Evolutionary conservation across 345 rosid genomes (phyloP).

Genomic region (Euclidium syriacum): DNA sequence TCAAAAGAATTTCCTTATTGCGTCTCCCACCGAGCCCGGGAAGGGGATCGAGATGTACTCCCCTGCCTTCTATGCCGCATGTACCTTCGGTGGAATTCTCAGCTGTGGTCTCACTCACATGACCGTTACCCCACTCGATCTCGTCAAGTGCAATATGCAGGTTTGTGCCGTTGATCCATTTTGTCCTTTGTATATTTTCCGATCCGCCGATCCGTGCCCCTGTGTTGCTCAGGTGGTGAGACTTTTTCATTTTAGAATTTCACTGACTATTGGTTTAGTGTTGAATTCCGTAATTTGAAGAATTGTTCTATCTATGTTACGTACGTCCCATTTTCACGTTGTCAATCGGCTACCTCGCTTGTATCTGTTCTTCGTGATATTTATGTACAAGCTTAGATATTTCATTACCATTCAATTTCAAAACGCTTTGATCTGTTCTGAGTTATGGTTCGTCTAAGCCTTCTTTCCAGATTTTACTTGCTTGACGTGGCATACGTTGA

Average conservation of each 20-base stretch:
- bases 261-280: background rate
- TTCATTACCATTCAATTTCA: background rate
- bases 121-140: constrained; percentile 97
- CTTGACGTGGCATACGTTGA: constrained; percentile 5
- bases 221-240: constrained; percentile 10
- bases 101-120: constrained; percentile 96
- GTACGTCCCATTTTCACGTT: background rate
- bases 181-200: background rate
- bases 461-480: background rate
- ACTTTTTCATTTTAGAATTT: constrained; percentile 2
- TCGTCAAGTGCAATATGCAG: constrained; percentile 99
- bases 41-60: constrained; percentile 85
- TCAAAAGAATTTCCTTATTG: constrained; percentile 28
- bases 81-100: constrained; percentile 82
- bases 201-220: background rate
- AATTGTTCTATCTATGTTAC: background rate
- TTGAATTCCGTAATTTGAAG: background rate
- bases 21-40: constrained; percentile 65
- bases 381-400: background rate
- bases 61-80: constrained; percentile 82
- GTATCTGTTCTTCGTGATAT: background rate
- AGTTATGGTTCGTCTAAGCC: background rate
- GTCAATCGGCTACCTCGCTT: background rate
- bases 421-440: background rate
- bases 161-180: constrained; percentile 27